phyloP scores from a whole-genome alignment of 2,329 filamentous ascomycete species.

The Ophidiomyces ophidiicola region DNA sequence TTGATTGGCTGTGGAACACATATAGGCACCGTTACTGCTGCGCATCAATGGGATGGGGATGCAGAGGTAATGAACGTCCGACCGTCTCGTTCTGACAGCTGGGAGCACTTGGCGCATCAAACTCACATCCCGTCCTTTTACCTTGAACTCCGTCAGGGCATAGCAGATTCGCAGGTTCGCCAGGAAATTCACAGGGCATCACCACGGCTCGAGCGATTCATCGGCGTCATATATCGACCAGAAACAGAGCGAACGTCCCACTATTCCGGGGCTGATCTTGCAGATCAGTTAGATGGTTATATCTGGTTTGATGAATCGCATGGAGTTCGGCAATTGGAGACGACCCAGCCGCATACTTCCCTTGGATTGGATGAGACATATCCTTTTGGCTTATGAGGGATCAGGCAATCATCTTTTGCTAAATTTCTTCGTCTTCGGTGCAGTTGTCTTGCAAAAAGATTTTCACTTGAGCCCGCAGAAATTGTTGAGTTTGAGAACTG shows the following conservation, averaged over 20 bases:
- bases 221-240: conserved; percentile 43
- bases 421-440: not conserved
- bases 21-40: conserved; percentile 42
- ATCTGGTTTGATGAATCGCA: conserved; percentile 40
- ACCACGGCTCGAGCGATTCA: conserved; percentile 38
- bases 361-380: conserved; percentile 39
- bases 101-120: conserved; percentile 40
- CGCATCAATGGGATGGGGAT: conserved; percentile 40
- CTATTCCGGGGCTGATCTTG: conserved; percentile 37
- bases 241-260: conserved; percentile 40
- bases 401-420: not conserved
- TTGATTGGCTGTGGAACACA: conserved; percentile 41
- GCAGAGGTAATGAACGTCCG: conserved; percentile 40
- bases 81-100: conserved; percentile 37
- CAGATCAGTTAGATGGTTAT: conserved; percentile 40
- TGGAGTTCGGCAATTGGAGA: conserved; percentile 37
- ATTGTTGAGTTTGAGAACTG: not conserved
- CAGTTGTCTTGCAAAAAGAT: not conserved
- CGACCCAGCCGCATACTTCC: conserved; percentile 33
- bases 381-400: conserved; percentile 38
- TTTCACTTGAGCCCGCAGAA: no score
- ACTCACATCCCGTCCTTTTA: conserved; percentile 36
- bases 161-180: conserved; percentile 27
- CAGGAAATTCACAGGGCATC: conserved; percentile 27
- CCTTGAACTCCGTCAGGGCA: conserved; percentile 35